Evolutionary conservation across 371 early-diverging fungal genomes (phyloP).

Genomic region (Mucor indicus): DNA sequence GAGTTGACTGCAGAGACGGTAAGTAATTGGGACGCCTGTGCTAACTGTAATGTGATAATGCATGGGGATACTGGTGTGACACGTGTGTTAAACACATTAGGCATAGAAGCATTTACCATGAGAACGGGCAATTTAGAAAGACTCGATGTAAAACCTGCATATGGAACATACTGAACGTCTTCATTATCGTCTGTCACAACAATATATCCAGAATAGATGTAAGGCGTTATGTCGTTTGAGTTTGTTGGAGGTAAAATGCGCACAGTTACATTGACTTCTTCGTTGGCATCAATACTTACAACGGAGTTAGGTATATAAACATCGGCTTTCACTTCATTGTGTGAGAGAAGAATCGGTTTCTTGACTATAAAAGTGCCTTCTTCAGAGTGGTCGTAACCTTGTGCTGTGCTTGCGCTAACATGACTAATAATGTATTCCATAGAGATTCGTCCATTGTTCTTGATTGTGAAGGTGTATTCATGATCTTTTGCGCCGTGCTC

Average conservation of each 20-base stretch:
- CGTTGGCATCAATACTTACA: constrained; percentile 21
- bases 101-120: constrained; percentile 29
- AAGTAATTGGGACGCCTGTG: constrained; percentile 24
- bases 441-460: constrained; percentile 51
- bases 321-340: constrained; percentile 18
- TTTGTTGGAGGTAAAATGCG: constrained; percentile 24
- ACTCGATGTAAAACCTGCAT: constrained; percentile 35
- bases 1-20: constrained; percentile 24
- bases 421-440: constrained; percentile 53
- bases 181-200: constrained; percentile 9
- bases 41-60: constrained; percentile 22
- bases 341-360: constrained; percentile 16
- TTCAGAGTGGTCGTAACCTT: constrained; percentile 26
- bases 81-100: constrained; percentile 6
- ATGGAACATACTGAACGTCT: constrained; percentile 28
- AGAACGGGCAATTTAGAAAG: constrained; percentile 28
- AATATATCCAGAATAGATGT: constrained; percentile 43
- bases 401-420: constrained; percentile 38
- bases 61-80: constrained; percentile 12
- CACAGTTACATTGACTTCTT: constrained; percentile 20
- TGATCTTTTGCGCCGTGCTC: constrained; percentile 36
- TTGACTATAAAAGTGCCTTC: constrained; percentile 12
- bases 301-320: constrained; percentile 18
- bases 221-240: constrained; percentile 12
- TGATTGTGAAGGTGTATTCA: constrained; percentile 49